Percentiles rank a stretch among this genome's conserved stretches.
Evolutionary conservation across 225 moss, liverwort and hornwort species (phyloP).

Genomic region (Marchantia polymorpha): DNA sequence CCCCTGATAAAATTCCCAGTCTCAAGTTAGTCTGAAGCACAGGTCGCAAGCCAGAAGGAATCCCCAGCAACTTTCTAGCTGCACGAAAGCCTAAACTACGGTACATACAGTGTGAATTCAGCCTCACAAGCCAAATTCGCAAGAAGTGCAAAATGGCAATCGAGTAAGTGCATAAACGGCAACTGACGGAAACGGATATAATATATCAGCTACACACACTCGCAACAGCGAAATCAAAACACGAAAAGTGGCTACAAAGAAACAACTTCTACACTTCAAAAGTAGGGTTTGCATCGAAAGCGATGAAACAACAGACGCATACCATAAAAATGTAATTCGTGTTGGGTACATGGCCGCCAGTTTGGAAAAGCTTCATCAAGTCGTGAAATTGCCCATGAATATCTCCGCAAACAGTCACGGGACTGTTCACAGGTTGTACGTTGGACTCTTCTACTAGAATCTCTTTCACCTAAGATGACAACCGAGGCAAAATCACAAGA

Average conservation of each 20-base stretch:
- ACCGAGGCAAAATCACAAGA: background rate
- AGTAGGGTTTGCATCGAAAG: background rate
- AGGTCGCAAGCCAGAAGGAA: background rate
- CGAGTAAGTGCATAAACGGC: background rate
- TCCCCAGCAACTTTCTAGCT: conserved; percentile 12
- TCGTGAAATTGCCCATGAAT: conserved; percentile 99
- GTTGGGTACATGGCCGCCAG: conserved; percentile 91
- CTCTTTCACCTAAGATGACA: conserved; percentile 77
- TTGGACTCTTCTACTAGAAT: conserved; percentile 99
- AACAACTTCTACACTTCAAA: background rate
- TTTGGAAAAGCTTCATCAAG: conserved; percentile 99
- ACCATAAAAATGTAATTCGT: conserved; percentile 99
- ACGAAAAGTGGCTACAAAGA: background rate
- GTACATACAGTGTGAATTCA: background rate
- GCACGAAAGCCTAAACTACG: conserved; percentile 4
- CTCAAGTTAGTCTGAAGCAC: conserved; percentile 21
- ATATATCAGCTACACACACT: background rate
- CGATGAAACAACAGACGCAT: background rate
- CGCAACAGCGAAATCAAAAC: background rate
- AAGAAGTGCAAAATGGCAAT: background rate
- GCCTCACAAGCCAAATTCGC: no score
- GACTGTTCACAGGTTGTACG: conserved; percentile 99
- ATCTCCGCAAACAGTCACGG: conserved; percentile 99
- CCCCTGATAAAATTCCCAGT: conserved; percentile 57
- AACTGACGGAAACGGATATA: background rate